phyloP scores from a whole-genome alignment of 305 asterid species.

The Solanum hybrid region DNA sequence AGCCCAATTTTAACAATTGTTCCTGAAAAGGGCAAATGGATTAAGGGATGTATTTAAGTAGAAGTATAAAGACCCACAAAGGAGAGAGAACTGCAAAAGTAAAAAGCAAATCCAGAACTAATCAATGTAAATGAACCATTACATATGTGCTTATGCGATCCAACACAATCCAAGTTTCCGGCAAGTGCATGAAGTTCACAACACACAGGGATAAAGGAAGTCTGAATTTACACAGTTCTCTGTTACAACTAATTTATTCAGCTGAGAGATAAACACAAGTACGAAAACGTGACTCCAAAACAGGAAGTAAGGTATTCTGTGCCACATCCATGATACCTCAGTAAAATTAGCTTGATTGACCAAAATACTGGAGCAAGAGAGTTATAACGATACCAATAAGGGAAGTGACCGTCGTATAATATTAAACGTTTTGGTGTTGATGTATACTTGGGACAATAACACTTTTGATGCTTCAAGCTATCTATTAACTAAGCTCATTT shows the following conservation, averaged over 20 bases:
- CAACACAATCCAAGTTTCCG: neutral
- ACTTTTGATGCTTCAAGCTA: neutral
- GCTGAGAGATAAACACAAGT: neutral
- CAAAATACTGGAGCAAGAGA: neutral
- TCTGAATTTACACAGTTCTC: neutral
- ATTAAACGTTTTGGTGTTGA: neutral
- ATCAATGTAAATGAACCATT: neutral
- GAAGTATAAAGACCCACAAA: neutral
- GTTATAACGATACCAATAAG: neutral
- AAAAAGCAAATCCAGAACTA: neutral
- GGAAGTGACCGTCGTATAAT: neutral
- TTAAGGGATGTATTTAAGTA: neutral
- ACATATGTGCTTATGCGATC: neutral
- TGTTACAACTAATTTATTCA: neutral
- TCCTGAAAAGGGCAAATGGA: slow-evolving; percentile 35
- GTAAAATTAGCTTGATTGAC: neutral
- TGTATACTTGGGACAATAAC: neutral
- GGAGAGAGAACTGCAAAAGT: neutral
- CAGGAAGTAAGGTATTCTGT: neutral
- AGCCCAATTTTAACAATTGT: slow-evolving; percentile 68
- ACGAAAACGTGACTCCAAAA: neutral
- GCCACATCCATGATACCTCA: neutral
- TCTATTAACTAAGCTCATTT: neutral
- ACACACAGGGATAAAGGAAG: neutral
- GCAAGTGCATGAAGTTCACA: neutral